A percentile compares a stretch with the other conserved stretches of the same genome.
Conservation (phyloP, 1,139 yeast genomes). For the Yueomyces sp. region DNA sequence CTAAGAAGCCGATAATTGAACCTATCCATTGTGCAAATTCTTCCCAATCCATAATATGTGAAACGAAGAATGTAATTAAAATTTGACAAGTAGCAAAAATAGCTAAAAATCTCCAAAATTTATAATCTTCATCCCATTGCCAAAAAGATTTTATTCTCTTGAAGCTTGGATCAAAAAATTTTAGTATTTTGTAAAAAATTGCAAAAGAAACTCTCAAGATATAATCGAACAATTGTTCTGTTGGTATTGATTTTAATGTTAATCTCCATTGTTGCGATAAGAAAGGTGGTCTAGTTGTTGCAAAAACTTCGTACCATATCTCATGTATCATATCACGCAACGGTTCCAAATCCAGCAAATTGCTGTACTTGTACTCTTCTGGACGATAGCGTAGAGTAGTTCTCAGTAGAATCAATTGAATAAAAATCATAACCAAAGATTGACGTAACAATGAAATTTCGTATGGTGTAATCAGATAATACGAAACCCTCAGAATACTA, state of each 20-base stretch:
- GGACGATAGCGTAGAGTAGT: constrained; percentile 51
- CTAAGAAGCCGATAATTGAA: constrained; percentile 48
- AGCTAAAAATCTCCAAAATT: constrained; percentile 56
- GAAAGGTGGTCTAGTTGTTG: constrained; percentile 12
- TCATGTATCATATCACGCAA: constrained; percentile 17
- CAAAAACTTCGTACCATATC: constrained; percentile 22
- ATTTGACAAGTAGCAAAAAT: constrained; percentile 30
- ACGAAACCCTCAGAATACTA: constrained; percentile 57
- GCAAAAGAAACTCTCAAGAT: constrained; percentile 17
- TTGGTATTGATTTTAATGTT: constrained; percentile 9
- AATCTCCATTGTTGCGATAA: constrained; percentile 17
- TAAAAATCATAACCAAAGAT: constrained; percentile 62
- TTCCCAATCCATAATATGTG: constrained; percentile 24
- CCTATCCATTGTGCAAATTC: constrained; percentile 21
- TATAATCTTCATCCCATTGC: constrained; percentile 64
- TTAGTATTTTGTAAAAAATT: constrained; percentile 28
- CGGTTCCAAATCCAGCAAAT: constrained; percentile 19
- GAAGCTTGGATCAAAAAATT: constrained; percentile 59
- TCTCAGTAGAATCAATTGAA: constrained; percentile 52
- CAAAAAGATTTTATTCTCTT: constrained; percentile 59
- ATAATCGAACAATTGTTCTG: constrained; percentile 12
- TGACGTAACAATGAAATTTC: constrained; percentile 67
- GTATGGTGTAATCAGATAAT: constrained; percentile 68
- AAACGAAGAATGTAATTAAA: constrained; percentile 17
- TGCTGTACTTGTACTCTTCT: constrained; percentile 24